Base-by-base conservation (phyloP, 1,284 basidiomycete genomes). In the Gomphus bonarii region DNA sequence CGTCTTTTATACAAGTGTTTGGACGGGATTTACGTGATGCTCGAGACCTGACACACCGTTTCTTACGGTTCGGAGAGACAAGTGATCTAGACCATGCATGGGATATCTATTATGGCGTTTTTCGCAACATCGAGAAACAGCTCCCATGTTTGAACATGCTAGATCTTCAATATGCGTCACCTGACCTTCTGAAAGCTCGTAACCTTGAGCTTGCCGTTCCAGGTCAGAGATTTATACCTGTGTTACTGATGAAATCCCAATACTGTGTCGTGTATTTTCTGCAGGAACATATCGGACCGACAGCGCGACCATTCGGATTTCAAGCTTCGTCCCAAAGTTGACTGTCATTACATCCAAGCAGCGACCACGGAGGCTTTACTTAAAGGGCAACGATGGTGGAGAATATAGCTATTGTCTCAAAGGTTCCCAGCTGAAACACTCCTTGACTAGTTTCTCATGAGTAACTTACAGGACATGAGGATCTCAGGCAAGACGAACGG, bases 341-440 rank as follows among this genome's bases (percentile, higher is more conserved):
- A 85, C 84, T 35, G 95, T 99, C 60, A 97, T 99, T 65, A 85
- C 88, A 8, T 98, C 95, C n/a, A 99, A 99, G 73, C 97, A 99
- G 73, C 85, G 95, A 2, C 97, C 97, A 1, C 83, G 97, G 58
- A 86, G 92, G 40, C 75, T 98, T 46, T 89, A 84, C 40, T 76
- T 99, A 63, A 88, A 85, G 65, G 97, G 97, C 9, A 89, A 85
- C 61, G 95, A 99, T 70, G 95, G 93, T 16, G 82, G 85, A 64
- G 93, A 97, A 63, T 97, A 99, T 67, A 86, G 93, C 66, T 99
- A 95, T 68, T 65, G 83, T 53, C 78, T 99, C 60, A 99, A 99
- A 78, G 95, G 94, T 80, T 58, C 3, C 25, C 25, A 61, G 36
- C 25, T 22, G n/a, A 11, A 28, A 1, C 28, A 33, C 35, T 36